Conservation (phyloP, 2,329 filamentous ascomycete species). For the Alternaria sp. region DNA sequence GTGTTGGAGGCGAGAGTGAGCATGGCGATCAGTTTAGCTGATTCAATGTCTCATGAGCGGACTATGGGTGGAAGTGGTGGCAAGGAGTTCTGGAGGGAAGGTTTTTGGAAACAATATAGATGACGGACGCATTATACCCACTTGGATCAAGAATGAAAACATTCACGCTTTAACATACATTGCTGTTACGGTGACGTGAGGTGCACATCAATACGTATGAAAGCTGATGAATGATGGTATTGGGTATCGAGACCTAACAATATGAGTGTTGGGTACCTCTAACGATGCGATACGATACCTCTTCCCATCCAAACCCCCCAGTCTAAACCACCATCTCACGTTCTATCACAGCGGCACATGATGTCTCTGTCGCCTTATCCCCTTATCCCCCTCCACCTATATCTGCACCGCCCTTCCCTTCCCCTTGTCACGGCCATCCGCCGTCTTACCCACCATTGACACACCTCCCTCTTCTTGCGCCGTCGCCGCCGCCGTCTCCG, state of each 20-base stretch:
- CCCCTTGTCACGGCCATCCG: background rate
- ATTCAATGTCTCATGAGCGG: background rate
- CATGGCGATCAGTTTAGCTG: slow-evolving; percentile 68
- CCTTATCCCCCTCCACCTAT: background rate
- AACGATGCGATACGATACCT: background rate
- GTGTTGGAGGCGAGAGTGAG: slow-evolving; percentile 63
- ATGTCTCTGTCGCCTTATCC: background rate
- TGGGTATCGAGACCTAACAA: background rate
- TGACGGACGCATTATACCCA: slow-evolving; percentile 15
- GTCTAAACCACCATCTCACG: background rate
- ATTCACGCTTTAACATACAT: background rate
- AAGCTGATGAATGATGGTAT: background rate
- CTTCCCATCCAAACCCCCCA: background rate
- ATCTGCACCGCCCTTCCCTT: background rate
- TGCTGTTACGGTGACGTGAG: background rate
- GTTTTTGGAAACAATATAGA: background rate
- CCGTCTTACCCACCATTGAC: background rate
- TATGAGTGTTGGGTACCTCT: background rate
- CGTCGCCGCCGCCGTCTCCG: background rate
- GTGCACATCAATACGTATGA: background rate
- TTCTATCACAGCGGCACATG: background rate
- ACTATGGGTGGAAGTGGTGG: background rate
- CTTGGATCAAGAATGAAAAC: slow-evolving; percentile 15
- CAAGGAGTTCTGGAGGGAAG: background rate
- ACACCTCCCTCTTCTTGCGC: background rate